These are phyloP conservation scores for Tillandsia fasciculata DNA, from an alignment of 176 grass and related monocot species.

Conservation along the genomic window DNA sequence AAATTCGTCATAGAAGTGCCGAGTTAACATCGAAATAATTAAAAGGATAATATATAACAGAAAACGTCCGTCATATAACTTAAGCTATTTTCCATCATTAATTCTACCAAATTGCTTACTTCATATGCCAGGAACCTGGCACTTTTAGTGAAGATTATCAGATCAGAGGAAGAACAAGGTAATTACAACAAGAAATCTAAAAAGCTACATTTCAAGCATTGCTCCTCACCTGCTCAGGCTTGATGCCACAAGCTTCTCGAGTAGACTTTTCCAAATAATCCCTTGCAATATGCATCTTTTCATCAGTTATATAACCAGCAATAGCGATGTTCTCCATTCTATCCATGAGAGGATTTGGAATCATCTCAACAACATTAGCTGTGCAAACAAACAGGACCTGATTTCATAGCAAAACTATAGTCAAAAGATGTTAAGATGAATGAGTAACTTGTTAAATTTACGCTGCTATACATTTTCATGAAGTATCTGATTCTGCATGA, in stretches of 20 bases:
- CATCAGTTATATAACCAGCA: constrained; percentile 99
- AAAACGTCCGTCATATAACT: no score
- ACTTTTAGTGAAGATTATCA: no score
- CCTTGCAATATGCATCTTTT: constrained; percentile 95
- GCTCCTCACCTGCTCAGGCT: constrained; percentile 63
- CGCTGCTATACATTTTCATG: no score
- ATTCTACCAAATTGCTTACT: not conserved
- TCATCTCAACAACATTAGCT: constrained; percentile 90
- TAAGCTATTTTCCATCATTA: no score
- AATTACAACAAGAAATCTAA: no score
- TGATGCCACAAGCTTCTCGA: constrained; percentile 79
- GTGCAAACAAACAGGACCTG: constrained; percentile 99
- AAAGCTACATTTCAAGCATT: no score
- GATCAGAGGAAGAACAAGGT: no score
- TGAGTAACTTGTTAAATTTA: not conserved
- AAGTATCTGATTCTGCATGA: not conserved
- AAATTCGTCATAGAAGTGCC: constrained; percentile 18
- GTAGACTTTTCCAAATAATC: constrained; percentile 92
- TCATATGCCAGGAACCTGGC: not conserved
- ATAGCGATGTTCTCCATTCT: constrained; percentile 96
- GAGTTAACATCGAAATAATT: no score
- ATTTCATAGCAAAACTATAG: constrained; percentile 26
- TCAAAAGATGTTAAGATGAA: constrained; percentile 11
- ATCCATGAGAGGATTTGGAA: constrained; percentile 93
- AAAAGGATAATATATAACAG: no score